These are phyloP conservation scores for Debaryomyces fabryi DNA, from an alignment of 1,139 yeast species.

Conservation along the genomic window DNA sequence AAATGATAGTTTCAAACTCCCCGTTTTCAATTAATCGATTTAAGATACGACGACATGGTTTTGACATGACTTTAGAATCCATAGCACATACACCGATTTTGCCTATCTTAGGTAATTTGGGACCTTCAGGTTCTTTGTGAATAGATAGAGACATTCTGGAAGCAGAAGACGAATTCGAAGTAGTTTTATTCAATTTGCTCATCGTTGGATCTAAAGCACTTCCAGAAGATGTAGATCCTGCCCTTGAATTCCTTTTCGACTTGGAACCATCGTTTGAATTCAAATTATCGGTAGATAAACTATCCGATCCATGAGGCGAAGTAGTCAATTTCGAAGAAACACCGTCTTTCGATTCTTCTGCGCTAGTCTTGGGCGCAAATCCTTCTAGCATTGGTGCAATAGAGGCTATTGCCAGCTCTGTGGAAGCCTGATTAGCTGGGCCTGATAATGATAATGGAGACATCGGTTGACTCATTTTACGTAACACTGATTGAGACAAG, in stretches of 20 bases:
- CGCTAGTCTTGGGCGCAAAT: conserved; percentile 71
- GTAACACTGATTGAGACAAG: background rate
- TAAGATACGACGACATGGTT: conserved; percentile 91
- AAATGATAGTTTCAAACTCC: conserved; percentile 94
- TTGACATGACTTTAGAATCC: conserved; percentile 95
- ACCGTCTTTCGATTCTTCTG: conserved; percentile 48
- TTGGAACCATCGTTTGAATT: conserved; percentile 2
- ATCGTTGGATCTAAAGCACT: conserved; percentile 11
- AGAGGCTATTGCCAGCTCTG: conserved; percentile 69
- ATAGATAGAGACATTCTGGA: conserved; percentile 51
- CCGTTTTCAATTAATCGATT: conserved; percentile 89
- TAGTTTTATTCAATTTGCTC: conserved; percentile 36
- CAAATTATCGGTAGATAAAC: conserved; percentile 5
- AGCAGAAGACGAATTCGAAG: conserved; percentile 41
- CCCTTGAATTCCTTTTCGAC: conserved; percentile 17
- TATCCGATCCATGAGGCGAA: conserved; percentile 11
- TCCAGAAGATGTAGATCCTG: conserved; percentile 27
- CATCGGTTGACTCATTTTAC: conserved; percentile 32
- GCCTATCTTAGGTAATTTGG: conserved; percentile 74
- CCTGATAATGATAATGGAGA: conserved; percentile 34
- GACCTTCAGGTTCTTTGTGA: conserved; percentile 44
- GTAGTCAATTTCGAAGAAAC: conserved; percentile 13
- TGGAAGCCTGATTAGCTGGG: conserved; percentile 21
- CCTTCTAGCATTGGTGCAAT: conserved; percentile 76
- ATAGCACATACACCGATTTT: conserved; percentile 98